These are phyloP conservation scores for Cucumis cinereus DNA, from an alignment of 306 rosid genomes.

Conservation along the genomic window DNA sequence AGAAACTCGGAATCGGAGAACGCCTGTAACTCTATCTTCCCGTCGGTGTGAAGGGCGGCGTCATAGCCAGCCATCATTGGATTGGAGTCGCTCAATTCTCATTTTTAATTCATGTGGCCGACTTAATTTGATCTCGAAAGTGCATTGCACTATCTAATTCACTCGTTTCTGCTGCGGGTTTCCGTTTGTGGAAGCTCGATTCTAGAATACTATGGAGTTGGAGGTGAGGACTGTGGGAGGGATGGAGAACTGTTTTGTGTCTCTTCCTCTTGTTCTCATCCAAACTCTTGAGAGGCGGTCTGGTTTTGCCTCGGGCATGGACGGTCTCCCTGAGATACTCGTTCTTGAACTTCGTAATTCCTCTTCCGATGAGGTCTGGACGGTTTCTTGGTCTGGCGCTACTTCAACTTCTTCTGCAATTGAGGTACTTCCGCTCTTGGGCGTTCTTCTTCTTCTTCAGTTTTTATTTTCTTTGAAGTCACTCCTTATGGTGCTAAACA, in stretches of 20 bases:
- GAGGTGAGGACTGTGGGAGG: conserved; percentile 45
- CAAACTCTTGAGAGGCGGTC: conserved; percentile 47
- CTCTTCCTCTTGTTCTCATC: conserved; percentile 60
- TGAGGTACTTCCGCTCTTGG: conserved; percentile 25
- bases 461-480: background rate
- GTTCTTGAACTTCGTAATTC: conserved; percentile 63
- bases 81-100: background rate
- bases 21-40: background rate
- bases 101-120: background rate
- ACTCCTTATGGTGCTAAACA: background rate
- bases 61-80: background rate
- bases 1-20: background rate
- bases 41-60: background rate
- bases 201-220: conserved; percentile 31
- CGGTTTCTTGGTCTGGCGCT: conserved; percentile 91
- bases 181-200: background rate
- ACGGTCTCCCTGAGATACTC: conserved; percentile 34
- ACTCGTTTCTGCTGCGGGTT: background rate
- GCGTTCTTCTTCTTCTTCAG: background rate
- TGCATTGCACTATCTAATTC: background rate
- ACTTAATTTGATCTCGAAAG: background rate
- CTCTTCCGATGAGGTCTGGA: conserved; percentile 28
- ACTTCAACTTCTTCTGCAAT: conserved; percentile 55
- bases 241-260: conserved; percentile 55
- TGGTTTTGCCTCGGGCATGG: conserved; percentile 12